Conservation (phyloP, 139 green algal genomes). For the Deuterostichococcus epilithicus region DNA sequence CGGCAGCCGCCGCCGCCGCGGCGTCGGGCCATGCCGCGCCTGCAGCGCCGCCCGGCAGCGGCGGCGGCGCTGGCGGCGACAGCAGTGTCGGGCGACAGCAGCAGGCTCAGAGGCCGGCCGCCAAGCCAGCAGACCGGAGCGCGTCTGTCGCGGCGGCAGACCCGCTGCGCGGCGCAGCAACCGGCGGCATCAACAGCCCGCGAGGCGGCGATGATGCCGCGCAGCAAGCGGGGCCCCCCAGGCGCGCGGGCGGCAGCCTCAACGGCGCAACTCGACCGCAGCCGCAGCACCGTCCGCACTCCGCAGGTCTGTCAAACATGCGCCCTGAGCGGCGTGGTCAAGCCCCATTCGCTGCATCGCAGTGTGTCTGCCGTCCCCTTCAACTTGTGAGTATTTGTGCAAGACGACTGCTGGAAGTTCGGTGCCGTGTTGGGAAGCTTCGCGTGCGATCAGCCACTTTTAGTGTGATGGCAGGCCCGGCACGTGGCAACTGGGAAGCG, state of each 20-base stretch:
- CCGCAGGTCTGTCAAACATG: neutral
- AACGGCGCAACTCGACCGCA: neutral
- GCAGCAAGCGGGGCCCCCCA: too few species aligned
- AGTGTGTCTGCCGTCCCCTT: too few species aligned
- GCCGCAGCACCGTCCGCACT: neutral
- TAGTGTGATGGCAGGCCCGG: conserved; percentile 11
- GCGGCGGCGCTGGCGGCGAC: neutral
- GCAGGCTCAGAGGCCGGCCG: neutral
- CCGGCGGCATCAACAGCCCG: neutral
- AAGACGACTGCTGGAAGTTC: too few species aligned
- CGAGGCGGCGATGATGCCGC: too few species aligned
- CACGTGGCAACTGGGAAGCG: conserved; percentile 75
- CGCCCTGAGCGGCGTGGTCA: too few species aligned
- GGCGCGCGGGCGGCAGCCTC: neutral
- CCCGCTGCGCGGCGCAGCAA: neutral
- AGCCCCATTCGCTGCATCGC: neutral
- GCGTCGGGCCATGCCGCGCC: neutral
- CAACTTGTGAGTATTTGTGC: too few species aligned
- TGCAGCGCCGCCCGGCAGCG: neutral
- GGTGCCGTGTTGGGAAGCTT: too few species aligned
- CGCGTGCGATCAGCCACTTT: too few species aligned
- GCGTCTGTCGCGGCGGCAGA: neutral
- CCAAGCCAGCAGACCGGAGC: neutral
- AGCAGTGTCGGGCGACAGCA: neutral
- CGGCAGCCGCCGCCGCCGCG: neutral